phyloP scores from a whole-genome alignment of 2,329 filamentous ascomycete genomes.

The Alternaria atra region DNA sequence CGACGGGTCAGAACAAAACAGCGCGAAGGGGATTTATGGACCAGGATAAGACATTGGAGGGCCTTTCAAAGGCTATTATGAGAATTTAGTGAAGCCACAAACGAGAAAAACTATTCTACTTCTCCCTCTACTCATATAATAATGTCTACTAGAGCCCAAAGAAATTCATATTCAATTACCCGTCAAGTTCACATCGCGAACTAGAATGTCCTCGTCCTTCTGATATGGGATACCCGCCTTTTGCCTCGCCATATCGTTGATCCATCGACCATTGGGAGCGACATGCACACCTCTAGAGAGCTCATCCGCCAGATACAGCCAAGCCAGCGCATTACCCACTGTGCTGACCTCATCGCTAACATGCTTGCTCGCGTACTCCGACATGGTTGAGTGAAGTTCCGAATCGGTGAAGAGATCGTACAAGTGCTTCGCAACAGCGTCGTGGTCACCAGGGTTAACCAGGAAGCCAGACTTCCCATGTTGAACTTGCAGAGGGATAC shows the following conservation, averaged over 20 bases:
- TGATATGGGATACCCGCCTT: conserved; percentile 68
- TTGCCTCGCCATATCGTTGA: conserved; percentile 77
- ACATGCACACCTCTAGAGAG: conserved; percentile 67
- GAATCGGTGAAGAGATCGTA: conserved; percentile 72
- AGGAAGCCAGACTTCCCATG: conserved; percentile 77
- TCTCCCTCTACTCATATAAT: neutral
- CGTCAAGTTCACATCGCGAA: conserved; percentile 37
- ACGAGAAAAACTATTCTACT: neutral
- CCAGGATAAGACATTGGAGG: neutral
- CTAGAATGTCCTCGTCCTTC: conserved; percentile 69
- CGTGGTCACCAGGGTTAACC: conserved; percentile 74
- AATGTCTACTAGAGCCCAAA: neutral
- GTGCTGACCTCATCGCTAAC: conserved; percentile 86
- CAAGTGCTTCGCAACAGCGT: conserved; percentile 73
- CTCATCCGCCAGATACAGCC: conserved; percentile 79
- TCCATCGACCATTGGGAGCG: conserved; percentile 70
- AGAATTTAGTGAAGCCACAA: no score
- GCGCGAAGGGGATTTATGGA: no score
- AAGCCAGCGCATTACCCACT: conserved; percentile 77
- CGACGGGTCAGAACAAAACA: no score
- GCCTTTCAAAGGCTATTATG: neutral
- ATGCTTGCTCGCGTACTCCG: conserved; percentile 67
- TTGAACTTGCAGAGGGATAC: conserved; percentile 80
- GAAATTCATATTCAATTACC: neutral
- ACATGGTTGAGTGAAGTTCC: conserved; percentile 73